Conservation (phyloP, 2,329 filamentous ascomycete species). For the Ceratocystis colombiana region DNA sequence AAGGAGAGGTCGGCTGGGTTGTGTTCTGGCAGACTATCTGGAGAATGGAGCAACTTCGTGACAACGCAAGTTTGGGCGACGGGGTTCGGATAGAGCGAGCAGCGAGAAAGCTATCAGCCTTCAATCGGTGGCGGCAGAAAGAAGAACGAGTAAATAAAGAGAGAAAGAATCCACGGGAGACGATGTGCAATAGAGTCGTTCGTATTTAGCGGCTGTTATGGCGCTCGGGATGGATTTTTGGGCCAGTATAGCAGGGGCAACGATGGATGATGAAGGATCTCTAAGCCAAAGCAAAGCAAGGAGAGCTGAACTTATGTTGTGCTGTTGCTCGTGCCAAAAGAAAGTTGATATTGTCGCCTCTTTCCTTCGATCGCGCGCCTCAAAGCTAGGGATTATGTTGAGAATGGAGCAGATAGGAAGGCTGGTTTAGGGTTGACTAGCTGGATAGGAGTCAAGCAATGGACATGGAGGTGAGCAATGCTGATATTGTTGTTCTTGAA, state of each 20-base stretch:
- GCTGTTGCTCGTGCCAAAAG: too few species aligned
- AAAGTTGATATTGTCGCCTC: too few species aligned
- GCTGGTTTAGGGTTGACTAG: too few species aligned
- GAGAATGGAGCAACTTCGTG: neutral
- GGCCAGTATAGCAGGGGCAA: neutral
- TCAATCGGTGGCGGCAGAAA: neutral
- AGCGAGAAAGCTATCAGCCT: neutral
- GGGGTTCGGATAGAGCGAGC: neutral
- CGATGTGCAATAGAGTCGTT: neutral
- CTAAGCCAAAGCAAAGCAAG: neutral
- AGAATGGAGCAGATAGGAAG: slow-evolving; percentile 7
- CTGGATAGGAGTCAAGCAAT: too few species aligned
- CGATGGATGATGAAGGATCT: neutral
- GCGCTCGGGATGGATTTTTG: slow-evolving; percentile 8
- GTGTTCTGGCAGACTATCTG: neutral
- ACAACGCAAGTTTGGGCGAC: neutral
- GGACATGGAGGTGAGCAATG: neutral
- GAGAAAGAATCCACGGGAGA: slow-evolving; percentile 11
- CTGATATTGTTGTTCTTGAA: neutral
- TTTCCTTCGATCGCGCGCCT: neutral
- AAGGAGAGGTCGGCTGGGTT: neutral
- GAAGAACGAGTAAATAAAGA: neutral
- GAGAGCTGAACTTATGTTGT: too few species aligned
- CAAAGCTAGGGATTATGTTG: neutral
- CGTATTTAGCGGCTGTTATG: slow-evolving; percentile 7